phyloP scores from a whole-genome alignment of 2,329 filamentous ascomycete genomes.

The Fusarium azukiicola region DNA sequence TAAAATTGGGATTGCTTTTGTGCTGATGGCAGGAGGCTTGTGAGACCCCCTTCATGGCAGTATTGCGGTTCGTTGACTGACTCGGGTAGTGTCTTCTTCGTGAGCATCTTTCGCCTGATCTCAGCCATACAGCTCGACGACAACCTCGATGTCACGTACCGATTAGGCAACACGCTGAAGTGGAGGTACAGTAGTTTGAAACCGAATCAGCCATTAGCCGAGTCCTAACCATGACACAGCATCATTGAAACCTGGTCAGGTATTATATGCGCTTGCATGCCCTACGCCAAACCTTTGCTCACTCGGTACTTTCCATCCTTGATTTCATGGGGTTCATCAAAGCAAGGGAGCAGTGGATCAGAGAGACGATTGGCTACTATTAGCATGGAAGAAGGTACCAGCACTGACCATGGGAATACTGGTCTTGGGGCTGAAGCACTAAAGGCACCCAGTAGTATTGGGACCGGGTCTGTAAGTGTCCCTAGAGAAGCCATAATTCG shows the following conservation, averaged over 20 bases:
- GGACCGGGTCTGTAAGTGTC: not conserved
- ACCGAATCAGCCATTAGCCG: not conserved
- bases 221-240: constrained; percentile 12
- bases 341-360: not conserved
- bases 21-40: constrained; percentile 38
- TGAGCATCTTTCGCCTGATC: constrained; percentile 30
- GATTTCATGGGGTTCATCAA: not conserved
- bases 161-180: constrained; percentile 5
- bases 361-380: constrained; percentile 4
- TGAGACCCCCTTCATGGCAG: not conserved
- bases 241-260: constrained; percentile 35
- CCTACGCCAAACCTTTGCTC: constrained; percentile 27
- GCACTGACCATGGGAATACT: not conserved
- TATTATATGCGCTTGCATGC: constrained; percentile 37
- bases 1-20: constrained; percentile 28
- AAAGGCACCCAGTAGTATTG: not conserved
- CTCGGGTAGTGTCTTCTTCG: constrained; percentile 16
- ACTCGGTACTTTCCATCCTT: constrained; percentile 12
- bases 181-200: constrained; percentile 19
- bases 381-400: not conserved
- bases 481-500: not conserved
- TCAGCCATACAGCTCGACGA: not conserved
- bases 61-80: not conserved
- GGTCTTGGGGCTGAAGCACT: not conserved
- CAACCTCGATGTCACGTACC: not conserved